Evolutionary conservation across 1,139 yeast species (phyloP).

Genomic region (Kodamaea ohmeri): DNA sequence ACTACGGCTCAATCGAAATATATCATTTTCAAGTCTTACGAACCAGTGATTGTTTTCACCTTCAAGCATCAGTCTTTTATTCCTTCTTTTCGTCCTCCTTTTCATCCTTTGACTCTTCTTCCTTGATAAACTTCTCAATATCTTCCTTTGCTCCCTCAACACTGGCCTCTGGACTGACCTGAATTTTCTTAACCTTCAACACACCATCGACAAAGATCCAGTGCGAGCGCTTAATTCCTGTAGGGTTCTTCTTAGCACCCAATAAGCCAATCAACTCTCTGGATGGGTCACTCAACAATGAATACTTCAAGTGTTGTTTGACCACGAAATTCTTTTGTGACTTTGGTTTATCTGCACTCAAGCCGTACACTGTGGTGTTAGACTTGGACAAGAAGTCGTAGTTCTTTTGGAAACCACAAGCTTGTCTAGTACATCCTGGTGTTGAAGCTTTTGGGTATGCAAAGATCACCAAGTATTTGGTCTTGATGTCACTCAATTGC

Average conservation of each 20-base stretch:
- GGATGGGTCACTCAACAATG: conserved; percentile 73
- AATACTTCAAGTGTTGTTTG: conserved; percentile 71
- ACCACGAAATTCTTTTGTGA: conserved; percentile 74
- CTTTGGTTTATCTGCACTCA: conserved; percentile 70
- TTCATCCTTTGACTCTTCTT: conserved; percentile 13
- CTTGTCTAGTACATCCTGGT: conserved; percentile 95
- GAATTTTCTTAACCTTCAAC: conserved; percentile 59
- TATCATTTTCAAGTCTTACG: no score
- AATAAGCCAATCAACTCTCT: conserved; percentile 64
- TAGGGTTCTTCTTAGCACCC: conserved; percentile 81
- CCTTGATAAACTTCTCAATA: conserved; percentile 36
- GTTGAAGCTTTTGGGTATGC: conserved; percentile 92
- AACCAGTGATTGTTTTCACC: no score
- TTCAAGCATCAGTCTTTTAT: conserved; percentile 5
- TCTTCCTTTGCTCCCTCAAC: conserved; percentile 59
- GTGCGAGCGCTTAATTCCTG: conserved; percentile 82
- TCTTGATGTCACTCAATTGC: conserved; percentile 47
- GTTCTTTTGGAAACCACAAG: conserved; percentile 78
- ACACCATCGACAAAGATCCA: conserved; percentile 84
- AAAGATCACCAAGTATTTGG: conserved; percentile 59
- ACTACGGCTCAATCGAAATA: no score
- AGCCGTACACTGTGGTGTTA: conserved; percentile 57
- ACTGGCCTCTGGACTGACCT: conserved; percentile 78
- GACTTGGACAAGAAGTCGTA: conserved; percentile 51
- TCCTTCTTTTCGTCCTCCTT: conserved; percentile 11